Evolutionary conservation across 2,329 filamentous ascomycete species (phyloP).

Genomic region (Colletotrichum sojae): DNA sequence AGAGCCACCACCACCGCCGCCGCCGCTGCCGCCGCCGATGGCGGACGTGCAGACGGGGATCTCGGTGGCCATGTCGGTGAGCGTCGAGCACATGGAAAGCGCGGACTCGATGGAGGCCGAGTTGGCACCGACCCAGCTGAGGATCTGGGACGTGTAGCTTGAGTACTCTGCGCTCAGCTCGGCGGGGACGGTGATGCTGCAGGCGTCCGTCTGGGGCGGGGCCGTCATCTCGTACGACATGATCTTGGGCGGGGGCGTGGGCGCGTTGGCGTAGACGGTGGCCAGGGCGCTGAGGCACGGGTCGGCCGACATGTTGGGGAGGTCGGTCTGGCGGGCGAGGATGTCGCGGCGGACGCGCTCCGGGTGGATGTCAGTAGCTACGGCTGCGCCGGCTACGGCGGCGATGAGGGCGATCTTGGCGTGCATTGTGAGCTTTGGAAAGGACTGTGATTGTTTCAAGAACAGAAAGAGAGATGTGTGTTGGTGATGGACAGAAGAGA

Average conservation of each 20-base stretch:
- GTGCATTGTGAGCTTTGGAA: conserved; percentile 43
- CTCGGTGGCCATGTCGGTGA: conserved; percentile 37
- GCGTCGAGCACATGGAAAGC: conserved; percentile 46
- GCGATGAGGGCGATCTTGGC: conserved; percentile 44
- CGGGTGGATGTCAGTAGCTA: conserved; percentile 36
- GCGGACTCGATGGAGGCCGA: conserved; percentile 43
- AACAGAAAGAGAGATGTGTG: not conserved
- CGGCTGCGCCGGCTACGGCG: conserved; percentile 44
- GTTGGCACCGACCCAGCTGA: conserved; percentile 45
- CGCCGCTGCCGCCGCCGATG: not conserved
- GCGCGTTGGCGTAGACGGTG: conserved; percentile 43
- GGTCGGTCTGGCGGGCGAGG: conserved; percentile 45
- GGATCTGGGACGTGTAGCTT: conserved; percentile 43
- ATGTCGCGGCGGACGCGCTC: conserved; percentile 42
- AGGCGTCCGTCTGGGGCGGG: conserved; percentile 43
- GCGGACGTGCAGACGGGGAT: conserved; percentile 21
- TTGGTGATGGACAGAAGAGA: not conserved
- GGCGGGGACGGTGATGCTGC: conserved; percentile 45
- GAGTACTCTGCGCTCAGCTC: conserved; percentile 41
- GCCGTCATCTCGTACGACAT: conserved; percentile 41
- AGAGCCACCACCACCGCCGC: not conserved
- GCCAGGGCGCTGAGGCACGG: conserved; percentile 42
- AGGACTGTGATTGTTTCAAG: not conserved
- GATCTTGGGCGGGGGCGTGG: conserved; percentile 45
- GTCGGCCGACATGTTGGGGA: conserved; percentile 1